These are phyloP conservation scores for Amylostereum areolatum DNA, from an alignment of 1,284 basidiomycete genomes.

Conservation along the genomic window DNA sequence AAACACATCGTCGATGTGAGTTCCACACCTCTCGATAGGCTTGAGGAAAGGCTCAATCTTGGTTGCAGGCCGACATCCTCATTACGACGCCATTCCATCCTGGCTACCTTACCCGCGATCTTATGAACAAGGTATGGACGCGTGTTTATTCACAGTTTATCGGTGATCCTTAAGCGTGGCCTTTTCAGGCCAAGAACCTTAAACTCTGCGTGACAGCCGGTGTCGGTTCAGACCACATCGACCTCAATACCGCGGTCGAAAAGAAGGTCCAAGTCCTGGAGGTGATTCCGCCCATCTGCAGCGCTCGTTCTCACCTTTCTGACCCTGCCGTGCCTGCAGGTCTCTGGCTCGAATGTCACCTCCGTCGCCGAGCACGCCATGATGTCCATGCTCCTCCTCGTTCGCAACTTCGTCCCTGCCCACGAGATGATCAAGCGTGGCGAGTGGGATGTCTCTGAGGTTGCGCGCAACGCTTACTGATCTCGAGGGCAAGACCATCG, in stretches of 20 bases:
- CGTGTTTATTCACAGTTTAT: too few relatives aligned
- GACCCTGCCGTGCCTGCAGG: slow-evolving; percentile 19
- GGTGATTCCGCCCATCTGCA: slow-evolving; percentile 1
- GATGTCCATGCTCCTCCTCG: slow-evolving; percentile 78
- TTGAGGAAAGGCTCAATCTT: too few relatives aligned
- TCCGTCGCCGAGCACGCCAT: slow-evolving; percentile 94
- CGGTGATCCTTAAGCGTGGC: too few relatives aligned
- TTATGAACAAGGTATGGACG: too few relatives aligned
- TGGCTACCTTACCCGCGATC: slow-evolving; percentile 34
- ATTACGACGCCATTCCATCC: slow-evolving; percentile 56
- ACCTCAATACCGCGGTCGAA: slow-evolving; percentile 85
- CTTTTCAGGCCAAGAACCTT: slow-evolving; percentile 86
- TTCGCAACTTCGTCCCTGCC: slow-evolving; percentile 81
- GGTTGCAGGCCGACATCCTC: slow-evolving; percentile 10
- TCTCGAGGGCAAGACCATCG: slow-evolving; percentile 87
- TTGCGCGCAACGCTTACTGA: slow-evolving; percentile 83
- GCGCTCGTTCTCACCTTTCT: too few relatives aligned
- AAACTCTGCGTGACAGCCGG: slow-evolving; percentile 93
- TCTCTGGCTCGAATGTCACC: slow-evolving; percentile 62
- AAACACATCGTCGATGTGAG: slow-evolving; percentile 37
- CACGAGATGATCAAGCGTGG: slow-evolving; percentile 82
- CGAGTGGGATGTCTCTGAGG: slow-evolving; percentile 80
- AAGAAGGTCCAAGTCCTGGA: slow-evolving; percentile 61
- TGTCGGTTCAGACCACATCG: slow-evolving; percentile 92
- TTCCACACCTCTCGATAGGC: too few relatives aligned